phyloP scores from a whole-genome alignment of 441 rosid species.

The Isatis lusitanica region DNA sequence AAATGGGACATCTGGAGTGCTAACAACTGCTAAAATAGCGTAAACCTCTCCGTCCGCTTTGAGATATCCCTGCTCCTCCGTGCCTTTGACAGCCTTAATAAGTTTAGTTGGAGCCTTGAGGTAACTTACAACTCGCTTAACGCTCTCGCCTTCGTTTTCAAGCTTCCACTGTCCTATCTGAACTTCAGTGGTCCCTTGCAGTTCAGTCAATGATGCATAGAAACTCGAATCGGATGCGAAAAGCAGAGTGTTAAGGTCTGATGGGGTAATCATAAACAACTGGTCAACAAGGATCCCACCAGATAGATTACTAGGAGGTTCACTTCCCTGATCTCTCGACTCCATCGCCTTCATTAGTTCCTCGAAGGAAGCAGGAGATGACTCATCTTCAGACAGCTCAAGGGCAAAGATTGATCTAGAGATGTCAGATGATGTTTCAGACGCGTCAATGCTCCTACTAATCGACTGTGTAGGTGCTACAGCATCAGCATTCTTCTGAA shows the following conservation, averaged over 20 bases:
- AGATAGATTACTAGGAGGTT: conserved; percentile 65
- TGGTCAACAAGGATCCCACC: conserved; percentile 89
- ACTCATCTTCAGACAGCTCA: conserved; percentile 51
- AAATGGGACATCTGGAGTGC: conserved; percentile 88
- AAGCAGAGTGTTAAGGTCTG: conserved; percentile 63
- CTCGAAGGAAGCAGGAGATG: conserved; percentile 56
- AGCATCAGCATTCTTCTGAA: conserved; percentile 60
- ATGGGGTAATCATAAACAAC: conserved; percentile 55
- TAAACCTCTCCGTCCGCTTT: conserved; percentile 79
- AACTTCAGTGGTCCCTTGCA: conserved; percentile 80
- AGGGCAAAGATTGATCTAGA: conserved; percentile 39
- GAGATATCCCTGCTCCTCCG: conserved; percentile 80
- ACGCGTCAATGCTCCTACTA: conserved; percentile 48
- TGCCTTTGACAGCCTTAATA: conserved; percentile 79
- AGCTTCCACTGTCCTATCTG: conserved; percentile 76
- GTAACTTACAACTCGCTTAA: conserved; percentile 69
- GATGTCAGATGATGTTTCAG: conserved; percentile 50
- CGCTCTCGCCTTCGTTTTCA: conserved; percentile 55
- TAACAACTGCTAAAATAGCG: conserved; percentile 58
- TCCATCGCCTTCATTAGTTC: conserved; percentile 64
- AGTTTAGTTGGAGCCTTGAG: conserved; percentile 78
- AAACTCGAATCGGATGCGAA: conserved; percentile 78
- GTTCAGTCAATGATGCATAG: conserved; percentile 54
- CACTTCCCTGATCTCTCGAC: conserved; percentile 64
- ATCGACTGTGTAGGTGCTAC: conserved; percentile 28